These are phyloP conservation scores for Solanum ahanhuiri DNA, from an alignment of 257 asterid genomes.

Conservation along the genomic window DNA sequence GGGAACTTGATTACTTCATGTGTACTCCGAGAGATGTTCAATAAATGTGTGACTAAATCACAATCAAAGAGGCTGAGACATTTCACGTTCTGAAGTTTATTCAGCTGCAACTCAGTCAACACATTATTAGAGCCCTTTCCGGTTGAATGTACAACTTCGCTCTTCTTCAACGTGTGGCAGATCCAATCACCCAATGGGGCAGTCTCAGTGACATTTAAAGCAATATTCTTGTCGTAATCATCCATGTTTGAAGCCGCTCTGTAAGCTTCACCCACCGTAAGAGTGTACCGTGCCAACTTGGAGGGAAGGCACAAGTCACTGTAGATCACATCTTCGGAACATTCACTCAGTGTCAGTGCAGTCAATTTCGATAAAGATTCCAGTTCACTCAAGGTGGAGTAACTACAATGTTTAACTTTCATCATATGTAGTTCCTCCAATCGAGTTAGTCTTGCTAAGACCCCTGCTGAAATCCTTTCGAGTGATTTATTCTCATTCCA, in stretches of 20 bases:
- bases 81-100: background rate
- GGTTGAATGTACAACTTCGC: background rate
- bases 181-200: background rate
- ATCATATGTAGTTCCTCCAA: background rate
- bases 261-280: background rate
- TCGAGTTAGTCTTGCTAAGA: background rate
- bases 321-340: background rate
- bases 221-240: background rate
- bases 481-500: background rate
- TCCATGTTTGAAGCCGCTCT: background rate
- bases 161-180: background rate
- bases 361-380: background rate
- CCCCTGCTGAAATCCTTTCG: background rate
- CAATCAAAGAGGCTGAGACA: background rate
- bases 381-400: background rate
- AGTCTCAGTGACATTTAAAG: background rate
- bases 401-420: background rate
- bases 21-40: background rate
- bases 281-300: background rate
- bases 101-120: background rate
- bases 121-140: background rate
- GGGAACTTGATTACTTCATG: background rate
- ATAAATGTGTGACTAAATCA: background rate
- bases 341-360: background rate
- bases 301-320: background rate